Base-by-base conservation (phyloP, 371 early-diverging fungal species). In the Mucor indicus region DNA sequence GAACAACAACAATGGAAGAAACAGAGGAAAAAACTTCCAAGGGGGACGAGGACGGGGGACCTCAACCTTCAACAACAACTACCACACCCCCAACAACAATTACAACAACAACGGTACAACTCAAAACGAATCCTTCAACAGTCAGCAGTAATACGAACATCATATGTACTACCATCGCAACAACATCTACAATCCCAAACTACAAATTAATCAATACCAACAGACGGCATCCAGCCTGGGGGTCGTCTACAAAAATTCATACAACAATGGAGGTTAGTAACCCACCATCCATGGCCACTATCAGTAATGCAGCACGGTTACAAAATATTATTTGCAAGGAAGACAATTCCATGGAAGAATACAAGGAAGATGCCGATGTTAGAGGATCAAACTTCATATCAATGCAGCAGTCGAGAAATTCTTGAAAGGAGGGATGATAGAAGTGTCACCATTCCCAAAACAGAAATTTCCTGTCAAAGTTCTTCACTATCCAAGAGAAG, bases 401-500 rank as follows among this genome's bases (percentile, higher is more conserved):
- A 44, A 44, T 21, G 35, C 31, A 32, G 45, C 45, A 32, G 33
- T 48, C 4, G 4, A 30, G 7, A 50, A 41, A 41, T 50, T 50
- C 23, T 16, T 50, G n/a, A 1, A 15, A 7, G 42, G 32, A 41
- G 50, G 41, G 9, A 35, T 50, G 23, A 40, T 50, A 21, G 35
- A 50, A 23, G 1, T 11, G 2, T 33, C 31, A 0, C 41, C 41
- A 12, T 1, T 8, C 19, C 4, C 35, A 40, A 24, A 24, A 40
- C 11, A 4, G 24, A 2, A 5, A 24, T 15, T 50, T 36, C 37
- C 37, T 50, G 2, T 50, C 27, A 17, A 41, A 24, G 5, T 23
- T 50, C 37, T 50, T 50, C 20, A 43, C 35, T 8, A 0, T 50
- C 4, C 51, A 50, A n/a, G 43, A 50, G 22, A 36, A 23, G 22